Conservation (phyloP, 2,329 filamentous ascomycete genomes). For the Neonectria punicea region DNA sequence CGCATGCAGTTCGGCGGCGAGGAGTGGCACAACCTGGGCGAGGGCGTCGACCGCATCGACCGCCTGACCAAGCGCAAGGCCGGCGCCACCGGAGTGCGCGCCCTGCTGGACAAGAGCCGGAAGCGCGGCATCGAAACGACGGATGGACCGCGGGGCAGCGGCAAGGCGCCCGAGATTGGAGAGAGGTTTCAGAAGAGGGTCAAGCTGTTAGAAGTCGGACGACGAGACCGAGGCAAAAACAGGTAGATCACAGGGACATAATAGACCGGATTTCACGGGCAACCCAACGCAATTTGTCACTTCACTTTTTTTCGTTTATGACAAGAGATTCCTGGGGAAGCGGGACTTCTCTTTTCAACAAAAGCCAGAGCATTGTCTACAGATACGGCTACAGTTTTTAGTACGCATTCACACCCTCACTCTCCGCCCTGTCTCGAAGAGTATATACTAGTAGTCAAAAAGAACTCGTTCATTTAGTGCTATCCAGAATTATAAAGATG, state of each 20-base stretch:
- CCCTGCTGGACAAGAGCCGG: conserved; percentile 82
- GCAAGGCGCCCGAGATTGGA: conserved; percentile 69
- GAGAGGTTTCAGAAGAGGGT: conserved; percentile 78
- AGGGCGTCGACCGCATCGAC: conserved; percentile 88
- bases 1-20: conserved; percentile 86
- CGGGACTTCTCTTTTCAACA: background rate
- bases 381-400: background rate
- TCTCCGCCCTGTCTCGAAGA: background rate
- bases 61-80: conserved; percentile 79
- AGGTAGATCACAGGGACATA: conserved; percentile 41
- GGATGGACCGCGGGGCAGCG: conserved; percentile 77
- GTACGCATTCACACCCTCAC: background rate
- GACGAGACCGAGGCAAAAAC: conserved; percentile 56
- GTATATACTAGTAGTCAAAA: background rate
- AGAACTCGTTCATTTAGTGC: background rate
- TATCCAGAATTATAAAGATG: background rate
- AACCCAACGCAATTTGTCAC: background rate
- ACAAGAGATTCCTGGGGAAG: background rate
- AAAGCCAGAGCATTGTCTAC: background rate
- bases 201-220: conserved; percentile 63
- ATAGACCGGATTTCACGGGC: conserved; percentile 23
- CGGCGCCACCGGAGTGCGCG: conserved; percentile 63
- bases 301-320: background rate
- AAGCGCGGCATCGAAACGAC: conserved; percentile 77
- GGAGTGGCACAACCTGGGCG: conserved; percentile 88